Evolutionary conservation across 305 asterid species (phyloP).

Genomic region (Fraxinus baroniana): DNA sequence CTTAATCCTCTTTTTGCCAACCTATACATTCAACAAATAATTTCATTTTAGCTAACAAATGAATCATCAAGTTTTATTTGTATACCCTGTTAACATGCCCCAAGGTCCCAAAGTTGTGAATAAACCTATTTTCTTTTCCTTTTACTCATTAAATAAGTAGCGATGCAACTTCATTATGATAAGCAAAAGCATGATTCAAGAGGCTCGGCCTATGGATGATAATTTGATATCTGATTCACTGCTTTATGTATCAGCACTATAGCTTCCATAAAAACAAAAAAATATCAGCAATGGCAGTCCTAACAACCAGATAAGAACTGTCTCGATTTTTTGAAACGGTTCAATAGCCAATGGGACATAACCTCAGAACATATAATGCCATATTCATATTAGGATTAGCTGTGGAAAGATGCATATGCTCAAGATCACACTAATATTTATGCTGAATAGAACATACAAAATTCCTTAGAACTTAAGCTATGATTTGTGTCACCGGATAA

Average conservation of each 20-base stretch:
- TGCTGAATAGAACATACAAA: not conserved
- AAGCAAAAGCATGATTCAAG: not conserved
- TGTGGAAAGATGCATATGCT: not conserved
- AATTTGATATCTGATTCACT: not conserved
- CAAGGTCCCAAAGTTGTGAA: not conserved
- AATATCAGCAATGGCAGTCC: not conserved
- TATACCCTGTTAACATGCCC: not conserved
- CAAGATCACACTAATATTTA: not conserved
- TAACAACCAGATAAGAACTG: not conserved
- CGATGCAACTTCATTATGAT: not conserved
- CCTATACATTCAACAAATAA: not conserved
- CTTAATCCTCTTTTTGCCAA: not conserved
- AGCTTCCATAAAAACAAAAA: not conserved
- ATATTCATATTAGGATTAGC: not conserved
- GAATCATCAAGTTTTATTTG: not conserved
- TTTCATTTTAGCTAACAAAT: not conserved
- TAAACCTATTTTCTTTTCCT: not conserved
- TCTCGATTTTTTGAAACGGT: not conserved
- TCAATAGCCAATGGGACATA: not conserved
- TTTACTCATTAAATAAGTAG: not conserved
- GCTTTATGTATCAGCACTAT: not conserved
- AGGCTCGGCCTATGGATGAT: not conserved
- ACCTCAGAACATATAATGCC: not conserved
- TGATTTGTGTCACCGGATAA: not conserved
- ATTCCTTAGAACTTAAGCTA: not conserved